Evolutionary conservation across 2,329 filamentous ascomycete species (phyloP), one percentile per base, ranked within the genome.

Genomic region (Fusarium mundagurra): DNA sequence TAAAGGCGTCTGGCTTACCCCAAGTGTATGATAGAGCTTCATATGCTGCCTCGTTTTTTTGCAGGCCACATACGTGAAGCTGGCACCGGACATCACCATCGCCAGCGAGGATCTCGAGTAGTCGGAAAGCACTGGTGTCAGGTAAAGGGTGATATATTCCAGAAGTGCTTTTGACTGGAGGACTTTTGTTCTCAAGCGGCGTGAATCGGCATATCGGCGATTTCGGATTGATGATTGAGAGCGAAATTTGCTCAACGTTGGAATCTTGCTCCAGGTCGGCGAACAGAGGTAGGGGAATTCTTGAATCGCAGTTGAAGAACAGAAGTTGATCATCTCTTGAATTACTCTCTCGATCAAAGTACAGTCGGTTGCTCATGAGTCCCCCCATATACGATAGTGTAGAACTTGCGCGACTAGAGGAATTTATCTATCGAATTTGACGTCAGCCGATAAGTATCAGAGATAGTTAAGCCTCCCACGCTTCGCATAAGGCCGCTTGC

Each of bases 1-100:
- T 13, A 1, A 17, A 44, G 20, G 5, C 0, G 1, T 9, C 8
- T 27, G 43, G 24, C 7, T 2, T 1, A 1, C 43, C 33, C 57
- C 57, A 60, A 4, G 57, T 50, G 1, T 60, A 60, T 1, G 57
- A 60, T 2, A 60, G 24, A 14, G 57, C 57, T 16, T 60, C 57
- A 1, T 31, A 60, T 4, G 57, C 6, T 7, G 27, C 18, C 39
- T 29, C 33, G 11, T 6, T 36, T 6, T 50, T 33, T 0, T 16
- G 3, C 8, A 60, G 13, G 33, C 14, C 1, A 1, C 31, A 50
- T 9, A 60, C 57, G 2, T 38, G 57, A 1, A 60, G 44, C n/a
- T 60, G 31, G 8, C 57, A 60, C 8, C 11, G 33, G 13, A 59
- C 3, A 3, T 14, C 36, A 4, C 20, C 4, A n/a, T n/a, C 36